Conservation (phyloP, 2,329 filamentous ascomycete genomes). For the Aspergillus sojae region DNA sequence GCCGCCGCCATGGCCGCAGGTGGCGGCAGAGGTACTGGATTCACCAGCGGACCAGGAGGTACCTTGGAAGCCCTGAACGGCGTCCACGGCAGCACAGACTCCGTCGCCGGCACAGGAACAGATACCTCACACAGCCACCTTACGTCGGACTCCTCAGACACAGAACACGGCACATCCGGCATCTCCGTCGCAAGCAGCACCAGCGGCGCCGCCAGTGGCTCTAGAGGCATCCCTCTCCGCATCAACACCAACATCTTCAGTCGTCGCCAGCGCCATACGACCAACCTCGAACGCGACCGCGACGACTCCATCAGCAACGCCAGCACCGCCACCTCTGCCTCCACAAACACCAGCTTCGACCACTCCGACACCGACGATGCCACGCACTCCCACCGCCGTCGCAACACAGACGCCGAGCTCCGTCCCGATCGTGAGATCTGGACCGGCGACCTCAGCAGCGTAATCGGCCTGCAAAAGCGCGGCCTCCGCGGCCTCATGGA, state of each 20-base stretch:
- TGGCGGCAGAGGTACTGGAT: slow-evolving; percentile 81
- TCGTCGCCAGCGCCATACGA: slow-evolving; percentile 23
- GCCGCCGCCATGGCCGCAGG: slow-evolving; percentile 97
- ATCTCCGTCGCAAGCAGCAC: slow-evolving; percentile 32
- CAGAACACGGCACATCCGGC: slow-evolving; percentile 36
- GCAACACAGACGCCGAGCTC: slow-evolving; percentile 38
- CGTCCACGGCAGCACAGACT: slow-evolving; percentile 29
- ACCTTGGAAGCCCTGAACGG: slow-evolving; percentile 47
- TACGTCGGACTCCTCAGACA: slow-evolving; percentile 44
- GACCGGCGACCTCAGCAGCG: slow-evolving; percentile 72
- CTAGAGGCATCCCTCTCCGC: slow-evolving; percentile 40
- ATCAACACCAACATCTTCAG: slow-evolving; percentile 43
- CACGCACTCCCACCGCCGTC: slow-evolving; percentile 43
- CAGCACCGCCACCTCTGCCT: slow-evolving; percentile 42
- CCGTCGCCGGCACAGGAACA: slow-evolving; percentile 24
- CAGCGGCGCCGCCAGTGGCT: slow-evolving; percentile 25
- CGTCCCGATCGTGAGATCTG: slow-evolving; percentile 66
- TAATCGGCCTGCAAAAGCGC: slow-evolving; percentile 93
- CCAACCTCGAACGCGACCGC: slow-evolving; percentile 36
- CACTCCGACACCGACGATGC: slow-evolving; percentile 43
- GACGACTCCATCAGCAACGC: slow-evolving; percentile 44
- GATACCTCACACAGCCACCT: slow-evolving; percentile 32
- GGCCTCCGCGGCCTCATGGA: slow-evolving; percentile 94
- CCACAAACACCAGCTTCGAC: slow-evolving; percentile 41
- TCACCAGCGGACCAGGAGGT: slow-evolving; percentile 57